These are phyloP conservation scores for Saturnispora sanitii DNA, from an alignment of 805 yeast genomes.

Conservation along the genomic window DNA sequence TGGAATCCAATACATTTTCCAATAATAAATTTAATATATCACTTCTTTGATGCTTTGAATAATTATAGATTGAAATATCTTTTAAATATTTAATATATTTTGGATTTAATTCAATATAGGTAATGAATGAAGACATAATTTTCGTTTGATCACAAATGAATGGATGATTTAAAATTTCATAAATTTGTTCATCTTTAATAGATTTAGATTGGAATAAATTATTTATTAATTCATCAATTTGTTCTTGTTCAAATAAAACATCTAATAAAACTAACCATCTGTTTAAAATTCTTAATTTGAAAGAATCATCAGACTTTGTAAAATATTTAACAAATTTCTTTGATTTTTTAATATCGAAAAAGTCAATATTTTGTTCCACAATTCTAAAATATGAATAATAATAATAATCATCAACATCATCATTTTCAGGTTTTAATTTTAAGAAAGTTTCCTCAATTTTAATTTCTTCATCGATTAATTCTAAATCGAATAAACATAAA, in stretches of 20 bases:
- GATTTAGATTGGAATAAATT: conserved; percentile 21
- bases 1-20: conserved; percentile 5
- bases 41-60: conserved; percentile 28
- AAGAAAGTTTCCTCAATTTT: conserved; percentile 1
- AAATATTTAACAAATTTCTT: conserved; percentile 22
- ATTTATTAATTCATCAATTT: conserved; percentile 24
- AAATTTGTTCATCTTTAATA: conserved; percentile 13
- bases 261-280: conserved; percentile 53
- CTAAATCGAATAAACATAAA: conserved; percentile 37
- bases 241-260: conserved; percentile 22
- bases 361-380: conserved; percentile 27
- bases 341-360: conserved; percentile 12
- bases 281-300: conserved; percentile 25
- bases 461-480: conserved; percentile 11
- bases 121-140: conserved; percentile 24
- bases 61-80: conserved; percentile 43
- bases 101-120: conserved; percentile 3
- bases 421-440: not conserved
- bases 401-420: conserved; percentile 13
- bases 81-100: conserved; percentile 1
- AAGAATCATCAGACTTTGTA: conserved; percentile 7
- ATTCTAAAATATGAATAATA: conserved; percentile 33
- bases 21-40: conserved; percentile 20
- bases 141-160: conserved; percentile 40
- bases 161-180: conserved; percentile 26